phyloP scores from a whole-genome alignment of 2,329 filamentous ascomycete species.

The Didymella pinodella region DNA sequence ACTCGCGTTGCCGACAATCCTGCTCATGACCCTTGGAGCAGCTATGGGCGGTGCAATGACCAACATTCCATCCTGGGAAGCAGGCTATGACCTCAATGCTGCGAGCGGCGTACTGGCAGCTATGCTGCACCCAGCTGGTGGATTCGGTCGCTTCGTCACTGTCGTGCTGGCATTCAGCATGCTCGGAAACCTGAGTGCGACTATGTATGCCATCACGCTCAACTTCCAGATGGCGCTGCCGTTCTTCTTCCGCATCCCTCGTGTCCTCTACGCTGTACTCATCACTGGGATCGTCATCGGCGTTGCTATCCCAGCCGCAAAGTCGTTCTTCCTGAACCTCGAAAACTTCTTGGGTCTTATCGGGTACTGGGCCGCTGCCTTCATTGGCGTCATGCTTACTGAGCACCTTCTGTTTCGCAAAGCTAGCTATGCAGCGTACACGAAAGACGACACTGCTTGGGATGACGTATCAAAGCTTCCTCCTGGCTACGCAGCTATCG shows the following conservation, averaged over 20 bases:
- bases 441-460: conserved; percentile 52
- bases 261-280: conserved; percentile 65
- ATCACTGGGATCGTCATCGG: conserved; percentile 68
- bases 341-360: conserved; percentile 50
- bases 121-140: conserved; percentile 65
- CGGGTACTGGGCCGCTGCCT: conserved; percentile 49
- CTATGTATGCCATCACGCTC: conserved; percentile 69
- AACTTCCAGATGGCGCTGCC: conserved; percentile 71
- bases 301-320: conserved; percentile 63
- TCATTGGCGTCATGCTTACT: conserved; percentile 42
- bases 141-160: conserved; percentile 69
- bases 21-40: conserved; percentile 69
- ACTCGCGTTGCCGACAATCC: conserved; percentile 62
- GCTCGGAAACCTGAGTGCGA: conserved; percentile 66
- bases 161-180: conserved; percentile 63
- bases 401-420: conserved; percentile 53
- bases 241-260: conserved; percentile 63
- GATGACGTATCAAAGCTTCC: conserved; percentile 52
- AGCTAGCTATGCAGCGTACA: conserved; percentile 42
- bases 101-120: conserved; percentile 67
- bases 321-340: conserved; percentile 65
- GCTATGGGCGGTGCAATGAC: conserved; percentile 69
- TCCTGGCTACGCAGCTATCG: conserved; percentile 52
- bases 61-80: conserved; percentile 63
- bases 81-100: conserved; percentile 61